phyloP scores from a whole-genome alignment of 163 green algal genomes.

The Scenedesmus sp. region DNA sequence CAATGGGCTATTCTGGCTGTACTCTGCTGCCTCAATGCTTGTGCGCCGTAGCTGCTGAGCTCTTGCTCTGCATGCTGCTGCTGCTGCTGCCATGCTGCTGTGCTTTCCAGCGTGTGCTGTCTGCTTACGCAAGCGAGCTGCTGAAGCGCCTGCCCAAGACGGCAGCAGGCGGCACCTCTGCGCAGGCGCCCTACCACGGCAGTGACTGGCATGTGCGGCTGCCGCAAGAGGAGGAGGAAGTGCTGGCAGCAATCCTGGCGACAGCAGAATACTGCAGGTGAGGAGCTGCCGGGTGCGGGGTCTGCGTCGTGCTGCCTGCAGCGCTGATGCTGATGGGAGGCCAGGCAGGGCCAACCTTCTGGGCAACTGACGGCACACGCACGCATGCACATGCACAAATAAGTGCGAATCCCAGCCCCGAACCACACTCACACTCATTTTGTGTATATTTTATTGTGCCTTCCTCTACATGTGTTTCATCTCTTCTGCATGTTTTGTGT shows the following conservation, averaged over 20 bases:
- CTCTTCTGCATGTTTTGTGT: too few relatives aligned
- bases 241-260: slow-evolving; percentile 90
- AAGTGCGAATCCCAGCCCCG: too few relatives aligned
- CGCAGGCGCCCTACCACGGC: slow-evolving; percentile 57
- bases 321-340: neutral
- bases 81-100: neutral
- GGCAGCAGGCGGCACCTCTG: slow-evolving; percentile 63
- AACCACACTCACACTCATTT: too few relatives aligned
- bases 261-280: slow-evolving; percentile 84
- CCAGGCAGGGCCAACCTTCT: neutral
- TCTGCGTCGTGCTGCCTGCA: neutral
- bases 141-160: slow-evolving; percentile 83
- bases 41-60: neutral
- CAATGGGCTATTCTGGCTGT: too few relatives aligned
- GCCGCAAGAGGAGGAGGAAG: slow-evolving; percentile 58
- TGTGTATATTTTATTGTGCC: too few relatives aligned
- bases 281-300: neutral
- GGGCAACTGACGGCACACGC: neutral
- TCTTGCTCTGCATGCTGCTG: neutral
- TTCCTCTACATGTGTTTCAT: too few relatives aligned
- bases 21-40: too few relatives aligned
- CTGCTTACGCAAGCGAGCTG: slow-evolving; percentile 84
- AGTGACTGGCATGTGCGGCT: slow-evolving; percentile 87
- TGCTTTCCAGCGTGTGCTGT: slow-evolving; percentile 77
- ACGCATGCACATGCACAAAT: too few relatives aligned